Evolutionary conservation across 2,329 filamentous ascomycete genomes (phyloP).

Genomic region (Fusarium sp.): DNA sequence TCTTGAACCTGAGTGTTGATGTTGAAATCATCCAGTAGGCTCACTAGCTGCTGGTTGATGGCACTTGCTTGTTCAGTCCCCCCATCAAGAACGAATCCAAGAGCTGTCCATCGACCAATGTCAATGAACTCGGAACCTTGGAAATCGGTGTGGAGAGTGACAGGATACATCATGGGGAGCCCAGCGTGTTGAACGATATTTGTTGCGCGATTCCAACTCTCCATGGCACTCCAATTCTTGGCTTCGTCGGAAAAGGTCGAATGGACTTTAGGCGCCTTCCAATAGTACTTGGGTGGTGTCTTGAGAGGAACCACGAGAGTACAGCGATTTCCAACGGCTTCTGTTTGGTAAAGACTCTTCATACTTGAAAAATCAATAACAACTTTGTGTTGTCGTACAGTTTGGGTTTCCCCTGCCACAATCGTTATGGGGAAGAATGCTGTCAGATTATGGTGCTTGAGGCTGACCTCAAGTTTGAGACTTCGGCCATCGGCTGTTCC

Average conservation of each 20-base stretch:
- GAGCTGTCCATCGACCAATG: slow-evolving; percentile 69
- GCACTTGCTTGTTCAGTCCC: slow-evolving; percentile 41
- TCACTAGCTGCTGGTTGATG: slow-evolving; percentile 59
- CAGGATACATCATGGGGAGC: slow-evolving; percentile 50
- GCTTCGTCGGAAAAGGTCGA: slow-evolving; percentile 51
- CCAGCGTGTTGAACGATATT: slow-evolving; percentile 57
- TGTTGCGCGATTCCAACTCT: slow-evolving; percentile 64
- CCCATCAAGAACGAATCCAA: slow-evolving; percentile 59
- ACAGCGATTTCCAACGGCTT: slow-evolving; percentile 46
- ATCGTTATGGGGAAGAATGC: slow-evolving; percentile 49
- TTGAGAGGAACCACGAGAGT: slow-evolving; percentile 62
- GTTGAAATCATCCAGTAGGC: slow-evolving; percentile 78
- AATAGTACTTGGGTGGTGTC: slow-evolving; percentile 63
- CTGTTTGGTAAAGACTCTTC: slow-evolving; percentile 55
- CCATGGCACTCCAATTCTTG: slow-evolving; percentile 55
- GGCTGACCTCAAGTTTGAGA: slow-evolving; percentile 50
- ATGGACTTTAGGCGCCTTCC: slow-evolving; percentile 50
- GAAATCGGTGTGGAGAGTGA: slow-evolving; percentile 55
- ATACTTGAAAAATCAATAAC: slow-evolving; percentile 61
- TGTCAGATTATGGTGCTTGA: slow-evolving; percentile 46
- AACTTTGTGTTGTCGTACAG: slow-evolving; percentile 54
- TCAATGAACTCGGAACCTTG: slow-evolving; percentile 57
- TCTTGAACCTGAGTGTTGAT: slow-evolving; percentile 62
- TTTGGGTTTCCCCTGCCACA: slow-evolving; percentile 18
- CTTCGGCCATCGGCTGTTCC: slow-evolving; percentile 10